Evolutionary conservation across 2,329 filamentous ascomycete species (phyloP).

Genomic region (Hymenoscyphus infarciens): DNA sequence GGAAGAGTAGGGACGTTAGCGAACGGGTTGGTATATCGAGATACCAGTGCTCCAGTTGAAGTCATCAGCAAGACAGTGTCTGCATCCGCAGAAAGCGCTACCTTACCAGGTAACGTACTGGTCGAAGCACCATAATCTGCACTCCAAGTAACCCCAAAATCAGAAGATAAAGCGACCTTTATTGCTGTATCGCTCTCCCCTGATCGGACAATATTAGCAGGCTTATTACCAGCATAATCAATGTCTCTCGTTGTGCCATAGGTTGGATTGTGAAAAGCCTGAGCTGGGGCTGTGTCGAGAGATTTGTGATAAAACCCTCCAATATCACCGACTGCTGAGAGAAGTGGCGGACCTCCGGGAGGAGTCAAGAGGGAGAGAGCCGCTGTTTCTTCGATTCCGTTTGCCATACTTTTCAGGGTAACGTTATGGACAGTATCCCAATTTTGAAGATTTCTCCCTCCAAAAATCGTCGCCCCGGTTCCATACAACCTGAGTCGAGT

Average conservation of each 20-base stretch:
- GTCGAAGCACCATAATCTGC: slow-evolving; percentile 46
- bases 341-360: slow-evolving; percentile 24
- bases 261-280: slow-evolving; percentile 20
- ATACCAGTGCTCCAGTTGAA: slow-evolving; percentile 39
- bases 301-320: slow-evolving; percentile 27
- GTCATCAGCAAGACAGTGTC: slow-evolving; percentile 49
- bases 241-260: slow-evolving; percentile 25
- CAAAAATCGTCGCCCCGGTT: slow-evolving; percentile 54
- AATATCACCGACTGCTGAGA: slow-evolving; percentile 29
- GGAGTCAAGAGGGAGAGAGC: slow-evolving; percentile 22
- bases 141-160: slow-evolving; percentile 50
- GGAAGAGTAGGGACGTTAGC: slow-evolving; percentile 42
- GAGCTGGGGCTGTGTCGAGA: slow-evolving; percentile 17
- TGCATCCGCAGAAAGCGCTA: slow-evolving; percentile 50
- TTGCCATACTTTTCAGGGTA: slow-evolving; percentile 22
- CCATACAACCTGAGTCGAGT: slow-evolving; percentile 45
- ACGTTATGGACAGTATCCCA: slow-evolving; percentile 19
- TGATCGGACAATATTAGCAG: slow-evolving; percentile 46
- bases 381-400: slow-evolving; percentile 30
- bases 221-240: slow-evolving; percentile 33
- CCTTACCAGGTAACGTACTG: slow-evolving; percentile 40
- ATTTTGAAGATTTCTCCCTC: slow-evolving; percentile 36
- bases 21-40: slow-evolving; percentile 39
- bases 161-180: slow-evolving; percentile 46
- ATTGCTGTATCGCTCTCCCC: slow-evolving; percentile 41